A percentile compares a stretch with the other conserved stretches of the same genome.
Conservation (phyloP, 1,284 basidiomycete genomes). For the Agaricales sp. region DNA sequence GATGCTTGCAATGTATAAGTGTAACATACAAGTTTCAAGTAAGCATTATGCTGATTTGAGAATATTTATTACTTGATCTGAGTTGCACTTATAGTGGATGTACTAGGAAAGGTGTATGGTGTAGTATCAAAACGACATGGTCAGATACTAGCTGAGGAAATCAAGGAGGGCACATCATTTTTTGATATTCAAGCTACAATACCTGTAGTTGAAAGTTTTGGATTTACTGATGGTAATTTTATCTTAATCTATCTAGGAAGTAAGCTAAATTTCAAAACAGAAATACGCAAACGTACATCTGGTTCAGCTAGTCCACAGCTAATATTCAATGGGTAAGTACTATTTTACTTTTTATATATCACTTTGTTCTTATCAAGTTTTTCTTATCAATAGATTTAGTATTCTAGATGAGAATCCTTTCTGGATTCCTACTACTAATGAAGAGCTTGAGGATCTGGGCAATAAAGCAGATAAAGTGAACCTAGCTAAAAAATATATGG, state of each 20-base stretch:
- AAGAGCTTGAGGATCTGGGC: slow-evolving; percentile 95
- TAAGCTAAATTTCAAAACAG: slow-evolving; percentile 29
- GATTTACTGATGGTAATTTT: slow-evolving; percentile 93
- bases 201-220: slow-evolving; percentile 97
- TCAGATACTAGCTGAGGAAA: slow-evolving; percentile 91
- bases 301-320: slow-evolving; percentile 96
- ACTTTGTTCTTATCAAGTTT: slow-evolving; percentile 1
- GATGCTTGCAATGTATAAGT: slow-evolving; percentile 98
- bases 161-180: slow-evolving; percentile 96
- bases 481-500: slow-evolving; percentile 93
- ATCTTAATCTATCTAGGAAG: too few relatives aligned
- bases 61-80: slow-evolving; percentile 2
- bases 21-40: slow-evolving; percentile 98
- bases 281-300: slow-evolving; percentile 93
- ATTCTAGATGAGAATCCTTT: slow-evolving; percentile 91
- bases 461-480: slow-evolving; percentile 93
- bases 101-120: slow-evolving; percentile 95
- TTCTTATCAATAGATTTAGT: slow-evolving; percentile 51
- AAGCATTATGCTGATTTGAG: slow-evolving; percentile 7
- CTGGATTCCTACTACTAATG: slow-evolving; percentile 98
- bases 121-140: slow-evolving; percentile 89
- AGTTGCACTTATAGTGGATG: slow-evolving; percentile 61
- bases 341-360: not conserved
- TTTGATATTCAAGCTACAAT: slow-evolving; percentile 87
- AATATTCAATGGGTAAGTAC: slow-evolving; percentile 82